Conservation (phyloP, 1,284 basidiomycete genomes). For the Inonotus hispidus region DNA sequence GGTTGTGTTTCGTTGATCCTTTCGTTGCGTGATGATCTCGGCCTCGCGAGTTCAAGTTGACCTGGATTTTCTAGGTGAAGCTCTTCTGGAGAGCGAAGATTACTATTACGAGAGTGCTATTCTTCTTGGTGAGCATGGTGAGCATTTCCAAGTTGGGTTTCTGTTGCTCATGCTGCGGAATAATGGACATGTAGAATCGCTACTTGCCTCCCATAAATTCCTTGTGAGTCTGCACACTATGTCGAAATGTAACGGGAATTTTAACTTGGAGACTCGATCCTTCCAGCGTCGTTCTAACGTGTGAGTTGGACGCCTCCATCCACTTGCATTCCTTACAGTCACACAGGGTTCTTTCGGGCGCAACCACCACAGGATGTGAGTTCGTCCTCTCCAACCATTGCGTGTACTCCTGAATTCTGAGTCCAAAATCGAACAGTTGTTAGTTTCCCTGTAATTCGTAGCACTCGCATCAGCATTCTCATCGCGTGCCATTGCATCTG, state of each 20-base stretch:
- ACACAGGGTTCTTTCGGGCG: constrained; percentile 10
- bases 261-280: neutral
- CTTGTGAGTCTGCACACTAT: constrained; percentile 2
- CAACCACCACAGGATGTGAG: constrained; percentile 6
- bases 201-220: constrained; percentile 13
- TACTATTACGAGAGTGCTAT: constrained; percentile 8
- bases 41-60: too few species aligned
- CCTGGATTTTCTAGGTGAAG: neutral
- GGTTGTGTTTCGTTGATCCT: neutral
- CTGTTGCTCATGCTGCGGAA: neutral
- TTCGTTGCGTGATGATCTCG: too few species aligned
- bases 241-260: neutral
- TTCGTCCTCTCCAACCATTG: neutral
- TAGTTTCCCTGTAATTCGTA: neutral
- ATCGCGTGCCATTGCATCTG: neutral
- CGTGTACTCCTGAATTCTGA: neutral
- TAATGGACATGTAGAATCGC: too few species aligned
- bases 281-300: constrained; percentile 7
- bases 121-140: constrained; percentile 10
- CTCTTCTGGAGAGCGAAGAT: constrained; percentile 9
- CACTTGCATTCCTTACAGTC: neutral
- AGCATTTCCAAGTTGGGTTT: neutral
- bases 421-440: constrained; percentile 3
- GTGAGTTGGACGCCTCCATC: neutral
- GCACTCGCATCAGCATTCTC: neutral